Conservation (phyloP, 495 filamentous ascomycete genomes). For the Podospora pseudopauciseta region DNA sequence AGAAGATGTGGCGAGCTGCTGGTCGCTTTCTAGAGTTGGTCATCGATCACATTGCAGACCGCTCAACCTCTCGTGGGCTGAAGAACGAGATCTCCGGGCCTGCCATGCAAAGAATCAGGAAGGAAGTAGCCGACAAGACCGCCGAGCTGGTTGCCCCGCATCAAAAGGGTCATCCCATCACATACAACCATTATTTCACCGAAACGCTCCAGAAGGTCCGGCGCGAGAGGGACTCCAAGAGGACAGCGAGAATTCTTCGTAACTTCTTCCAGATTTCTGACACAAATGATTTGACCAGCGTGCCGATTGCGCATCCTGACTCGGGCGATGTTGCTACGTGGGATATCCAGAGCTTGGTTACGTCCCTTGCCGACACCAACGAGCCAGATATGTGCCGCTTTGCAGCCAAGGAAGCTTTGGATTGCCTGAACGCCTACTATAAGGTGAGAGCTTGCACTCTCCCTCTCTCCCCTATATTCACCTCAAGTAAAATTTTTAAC, state of each 20-base stretch:
- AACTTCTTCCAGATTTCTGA: too few relatives aligned
- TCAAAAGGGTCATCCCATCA: slow-evolving; percentile 45
- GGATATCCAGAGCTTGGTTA: background rate
- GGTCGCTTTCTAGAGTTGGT: slow-evolving; percentile 27
- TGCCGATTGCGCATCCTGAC: too few relatives aligned
- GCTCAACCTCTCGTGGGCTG: slow-evolving; percentile 30
- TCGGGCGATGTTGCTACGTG: too few relatives aligned
- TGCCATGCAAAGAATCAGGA: slow-evolving; percentile 26
- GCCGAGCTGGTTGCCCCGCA: slow-evolving; percentile 37
- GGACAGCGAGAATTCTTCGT: slow-evolving; percentile 18
- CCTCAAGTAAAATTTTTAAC: too few relatives aligned
- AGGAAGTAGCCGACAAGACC: slow-evolving; percentile 28
- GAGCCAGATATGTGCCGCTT: slow-evolving; percentile 40
- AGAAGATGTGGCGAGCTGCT: slow-evolving; percentile 29
- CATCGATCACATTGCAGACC: slow-evolving; percentile 30
- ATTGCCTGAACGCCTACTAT: slow-evolving; percentile 52
- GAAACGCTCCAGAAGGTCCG: too few relatives aligned
- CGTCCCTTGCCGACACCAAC: slow-evolving; percentile 20
- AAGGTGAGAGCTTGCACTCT: slow-evolving; percentile 24
- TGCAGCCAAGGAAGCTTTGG: slow-evolving; percentile 45
- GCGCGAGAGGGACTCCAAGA: slow-evolving; percentile 18
- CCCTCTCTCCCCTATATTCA: too few relatives aligned
- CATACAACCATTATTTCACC: slow-evolving; percentile 51
- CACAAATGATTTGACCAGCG: too few relatives aligned
- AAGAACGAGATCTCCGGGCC: slow-evolving; percentile 30